Conservation (phyloP, 805 yeast species). For the Yarrowia phangngaensis region DNA sequence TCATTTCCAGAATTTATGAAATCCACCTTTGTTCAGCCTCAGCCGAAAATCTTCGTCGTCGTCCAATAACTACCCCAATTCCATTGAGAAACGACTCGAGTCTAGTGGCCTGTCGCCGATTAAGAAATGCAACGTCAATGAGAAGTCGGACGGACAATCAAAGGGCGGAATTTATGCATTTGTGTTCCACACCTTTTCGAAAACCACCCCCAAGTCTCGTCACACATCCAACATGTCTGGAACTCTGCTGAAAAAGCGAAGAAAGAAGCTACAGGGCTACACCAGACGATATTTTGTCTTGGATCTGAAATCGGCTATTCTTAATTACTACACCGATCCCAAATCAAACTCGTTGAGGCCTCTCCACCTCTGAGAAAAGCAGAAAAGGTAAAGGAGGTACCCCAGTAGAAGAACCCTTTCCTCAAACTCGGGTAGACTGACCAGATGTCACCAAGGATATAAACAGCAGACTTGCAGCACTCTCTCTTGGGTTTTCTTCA, state of each 20-base stretch:
- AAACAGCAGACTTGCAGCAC: constrained; percentile 6
- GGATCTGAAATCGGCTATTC: constrained; percentile 74
- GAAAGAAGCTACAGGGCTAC: constrained; percentile 82
- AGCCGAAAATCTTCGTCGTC: constrained; percentile 44
- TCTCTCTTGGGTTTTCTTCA: constrained; percentile 11
- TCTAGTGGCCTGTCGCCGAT: constrained; percentile 52
- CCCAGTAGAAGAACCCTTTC: neutral
- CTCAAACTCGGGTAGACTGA: neutral
- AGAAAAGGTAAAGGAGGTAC: constrained; percentile 26
- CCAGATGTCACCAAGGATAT: constrained; percentile 4
- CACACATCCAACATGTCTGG: constrained; percentile 43
- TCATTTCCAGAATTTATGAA: too few species aligned
- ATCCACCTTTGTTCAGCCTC: too few species aligned
- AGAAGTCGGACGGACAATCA: constrained; percentile 54
- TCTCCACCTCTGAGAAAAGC: constrained; percentile 57
- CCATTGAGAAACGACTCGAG: constrained; percentile 50
- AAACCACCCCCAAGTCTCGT: constrained; percentile 56
- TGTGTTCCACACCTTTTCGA: constrained; percentile 86
- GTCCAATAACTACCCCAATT: constrained; percentile 27
- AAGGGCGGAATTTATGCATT: constrained; percentile 75
- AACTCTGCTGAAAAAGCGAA: constrained; percentile 67
- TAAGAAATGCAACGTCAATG: constrained; percentile 58
- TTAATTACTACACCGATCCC: constrained; percentile 73
- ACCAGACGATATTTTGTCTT: constrained; percentile 79
- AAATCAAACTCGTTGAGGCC: constrained; percentile 77